Conservation (phyloP, 2,329 filamentous ascomycete genomes). For the Calonectria multiphialidica region DNA sequence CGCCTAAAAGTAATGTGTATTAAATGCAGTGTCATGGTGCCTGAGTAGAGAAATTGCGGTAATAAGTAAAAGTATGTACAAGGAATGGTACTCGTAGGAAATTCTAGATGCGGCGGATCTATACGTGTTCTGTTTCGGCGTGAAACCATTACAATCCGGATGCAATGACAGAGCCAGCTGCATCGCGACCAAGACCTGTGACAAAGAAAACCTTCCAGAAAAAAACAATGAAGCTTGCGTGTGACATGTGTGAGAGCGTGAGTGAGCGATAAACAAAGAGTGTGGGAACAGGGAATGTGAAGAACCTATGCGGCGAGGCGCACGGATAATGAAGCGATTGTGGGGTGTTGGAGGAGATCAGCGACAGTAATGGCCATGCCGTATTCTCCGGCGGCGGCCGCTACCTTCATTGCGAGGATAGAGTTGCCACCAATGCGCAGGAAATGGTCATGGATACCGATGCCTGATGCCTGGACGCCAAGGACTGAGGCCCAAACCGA, state of each 20-base stretch:
- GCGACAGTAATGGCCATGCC: constrained; percentile 54
- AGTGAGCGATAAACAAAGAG: neutral
- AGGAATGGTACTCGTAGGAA: neutral
- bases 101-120: constrained; percentile 5
- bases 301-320: neutral
- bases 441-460: constrained; percentile 25
- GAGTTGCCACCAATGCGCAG: constrained; percentile 23
- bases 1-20: neutral
- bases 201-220: neutral
- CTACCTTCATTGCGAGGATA: constrained; percentile 47
- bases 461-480: constrained; percentile 6
- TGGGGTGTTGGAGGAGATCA: constrained; percentile 48
- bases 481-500: constrained; percentile 24
- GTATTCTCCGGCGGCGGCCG: constrained; percentile 50
- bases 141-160: neutral
- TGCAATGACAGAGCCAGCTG: neutral
- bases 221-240: neutral
- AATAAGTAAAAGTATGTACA: neutral
- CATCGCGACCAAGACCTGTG: neutral
- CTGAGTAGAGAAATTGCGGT: neutral
- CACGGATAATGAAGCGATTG: constrained; percentile 11
- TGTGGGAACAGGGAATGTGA: neutral
- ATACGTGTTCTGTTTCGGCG: constrained; percentile 5
- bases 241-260: neutral
- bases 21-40: neutral